These are phyloP conservation scores for Nemania diffusa DNA, from an alignment of 2,329 filamentous ascomycete genomes.

Conservation along the genomic window DNA sequence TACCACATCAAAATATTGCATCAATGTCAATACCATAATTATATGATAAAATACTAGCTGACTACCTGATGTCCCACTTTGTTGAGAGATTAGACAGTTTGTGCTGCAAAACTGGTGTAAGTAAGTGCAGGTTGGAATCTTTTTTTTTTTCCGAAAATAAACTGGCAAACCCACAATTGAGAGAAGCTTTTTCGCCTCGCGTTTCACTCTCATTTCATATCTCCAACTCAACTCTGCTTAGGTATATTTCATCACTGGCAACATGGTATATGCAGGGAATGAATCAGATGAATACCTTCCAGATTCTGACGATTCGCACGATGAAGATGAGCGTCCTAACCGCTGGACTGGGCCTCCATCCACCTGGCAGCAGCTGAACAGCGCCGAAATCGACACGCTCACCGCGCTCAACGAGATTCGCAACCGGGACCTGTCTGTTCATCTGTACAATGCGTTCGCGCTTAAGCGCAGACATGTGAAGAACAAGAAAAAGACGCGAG, in stretches of 20 bases:
- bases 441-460: constrained; percentile 82
- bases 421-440: constrained; percentile 74
- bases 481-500: constrained; percentile 11
- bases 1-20: constrained; percentile 27
- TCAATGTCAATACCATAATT: neutral
- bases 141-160: neutral
- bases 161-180: neutral
- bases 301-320: constrained; percentile 55
- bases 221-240: constrained; percentile 9
- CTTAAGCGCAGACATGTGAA: constrained; percentile 63
- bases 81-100: neutral
- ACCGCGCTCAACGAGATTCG: constrained; percentile 71
- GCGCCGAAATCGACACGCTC: constrained; percentile 70
- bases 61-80: neutral
- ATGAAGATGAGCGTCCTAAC: constrained; percentile 68
- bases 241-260: too few species aligned
- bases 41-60: constrained; percentile 4
- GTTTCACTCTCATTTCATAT: neutral
- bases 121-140: constrained; percentile 1
- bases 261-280: constrained; percentile 38
- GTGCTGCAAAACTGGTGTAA: neutral
- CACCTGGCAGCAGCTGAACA: constrained; percentile 74
- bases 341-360: constrained; percentile 74
- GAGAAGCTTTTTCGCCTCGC: neutral
- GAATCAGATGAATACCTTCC: constrained; percentile 44